These are phyloP conservation scores for Cladobotryum protrusum DNA, from an alignment of 2,329 filamentous ascomycete species.

Conservation along the genomic window DNA sequence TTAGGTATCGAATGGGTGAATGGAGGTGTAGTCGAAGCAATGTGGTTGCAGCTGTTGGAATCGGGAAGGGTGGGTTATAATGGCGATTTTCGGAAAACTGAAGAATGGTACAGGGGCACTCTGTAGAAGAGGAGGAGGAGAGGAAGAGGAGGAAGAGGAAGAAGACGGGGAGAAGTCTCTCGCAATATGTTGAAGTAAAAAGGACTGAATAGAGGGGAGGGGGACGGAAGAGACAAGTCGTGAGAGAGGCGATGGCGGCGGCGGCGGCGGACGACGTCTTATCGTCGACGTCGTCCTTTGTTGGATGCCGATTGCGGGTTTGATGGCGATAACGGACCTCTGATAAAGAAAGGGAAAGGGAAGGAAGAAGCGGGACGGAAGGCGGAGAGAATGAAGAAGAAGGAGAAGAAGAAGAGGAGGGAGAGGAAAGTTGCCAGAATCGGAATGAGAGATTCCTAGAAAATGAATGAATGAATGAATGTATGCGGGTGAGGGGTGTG, in stretches of 20 bases:
- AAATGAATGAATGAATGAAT: neutral
- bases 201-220: neutral
- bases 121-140: too few species aligned
- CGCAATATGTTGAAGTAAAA: too few species aligned
- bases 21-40: neutral
- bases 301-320: neutral
- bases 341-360: neutral
- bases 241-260: neutral
- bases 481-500: slow-evolving; percentile 8
- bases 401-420: neutral
- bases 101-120: too few species aligned
- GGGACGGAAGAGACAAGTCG: too few species aligned
- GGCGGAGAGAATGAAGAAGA: neutral
- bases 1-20: neutral
- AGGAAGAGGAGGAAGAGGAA: neutral
- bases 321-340: slow-evolving; percentile 2
- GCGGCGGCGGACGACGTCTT: neutral
- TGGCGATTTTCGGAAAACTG: too few species aligned
- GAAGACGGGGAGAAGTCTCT: neutral
- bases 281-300: neutral
- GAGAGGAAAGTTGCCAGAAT: neutral
- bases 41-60: neutral
- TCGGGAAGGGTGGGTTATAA: neutral
- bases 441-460: too few species aligned
- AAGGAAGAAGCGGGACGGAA: neutral